A percentile compares a stretch with the other conserved stretches of the same genome.
These are phyloP conservation scores for Gossypioides kirkii DNA, from an alignment of 345 rosid genomes.

Conservation along the genomic window DNA sequence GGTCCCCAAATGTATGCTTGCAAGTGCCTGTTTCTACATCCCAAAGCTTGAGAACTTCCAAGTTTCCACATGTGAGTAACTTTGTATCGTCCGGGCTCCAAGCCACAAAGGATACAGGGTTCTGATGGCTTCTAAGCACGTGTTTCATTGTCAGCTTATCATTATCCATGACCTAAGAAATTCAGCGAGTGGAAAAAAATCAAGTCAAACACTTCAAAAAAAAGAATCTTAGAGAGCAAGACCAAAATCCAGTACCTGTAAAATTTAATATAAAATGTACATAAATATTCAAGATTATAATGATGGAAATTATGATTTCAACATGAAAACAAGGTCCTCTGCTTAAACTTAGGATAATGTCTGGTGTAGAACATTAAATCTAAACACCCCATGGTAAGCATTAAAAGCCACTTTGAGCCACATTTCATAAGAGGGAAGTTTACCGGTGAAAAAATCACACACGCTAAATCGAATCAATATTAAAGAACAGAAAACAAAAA, in stretches of 20 bases:
- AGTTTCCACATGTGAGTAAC: conserved; percentile 78
- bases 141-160: conserved; percentile 48
- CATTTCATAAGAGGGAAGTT: neutral
- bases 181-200: conserved; percentile 11
- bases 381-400: neutral
- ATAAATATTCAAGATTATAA: neutral
- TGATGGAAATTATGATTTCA: neutral
- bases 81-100: conserved; percentile 86
- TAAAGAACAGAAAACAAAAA: neutral
- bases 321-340: neutral
- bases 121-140: conserved; percentile 60
- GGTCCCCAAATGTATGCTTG: conserved; percentile 80
- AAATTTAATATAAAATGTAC: neutral
- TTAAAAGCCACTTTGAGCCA: neutral
- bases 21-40: conserved; percentile 86
- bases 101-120: conserved; percentile 74
- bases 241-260: conserved; percentile 2
- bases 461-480: neutral
- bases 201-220: conserved; percentile 7
- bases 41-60: conserved; percentile 87
- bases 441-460: neutral
- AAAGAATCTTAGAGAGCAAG: neutral
- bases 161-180: conserved; percentile 61
- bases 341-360: neutral
- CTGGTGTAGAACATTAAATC: neutral